Percentiles rank a stretch among this genome's conserved stretches.
Conservation (phyloP, 805 yeast genomes). For the Saturnispora besseyi region DNA sequence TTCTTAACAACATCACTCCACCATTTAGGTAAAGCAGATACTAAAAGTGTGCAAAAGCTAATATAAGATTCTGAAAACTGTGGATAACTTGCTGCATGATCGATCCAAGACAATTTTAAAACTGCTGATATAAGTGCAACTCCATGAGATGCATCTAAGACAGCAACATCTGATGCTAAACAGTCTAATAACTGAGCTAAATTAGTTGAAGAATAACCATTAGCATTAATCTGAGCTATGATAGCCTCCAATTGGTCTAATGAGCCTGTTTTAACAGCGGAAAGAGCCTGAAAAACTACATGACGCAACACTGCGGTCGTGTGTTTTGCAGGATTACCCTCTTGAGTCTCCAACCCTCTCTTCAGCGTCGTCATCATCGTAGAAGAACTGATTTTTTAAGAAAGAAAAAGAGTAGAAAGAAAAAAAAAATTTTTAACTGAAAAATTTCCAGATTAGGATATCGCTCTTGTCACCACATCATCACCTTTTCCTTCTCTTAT, state of each 20-base stretch:
- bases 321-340: not conserved
- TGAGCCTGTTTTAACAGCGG: not conserved
- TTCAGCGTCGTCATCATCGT: slow-evolving; percentile 1
- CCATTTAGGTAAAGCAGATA: slow-evolving; percentile 85
- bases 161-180: not conserved
- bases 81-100: slow-evolving; percentile 21
- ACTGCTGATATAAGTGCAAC: slow-evolving; percentile 29
- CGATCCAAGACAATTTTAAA: slow-evolving; percentile 57
- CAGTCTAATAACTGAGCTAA: slow-evolving; percentile 3
- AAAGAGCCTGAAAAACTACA: slow-evolving; percentile 4
- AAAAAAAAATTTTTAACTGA: slow-evolving; percentile 1
- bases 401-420: not conserved
- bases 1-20: slow-evolving; percentile 71
- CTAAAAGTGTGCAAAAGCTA: slow-evolving; percentile 66
- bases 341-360: not conserved
- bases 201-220: slow-evolving; percentile 2
- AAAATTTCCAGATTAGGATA: not conserved
- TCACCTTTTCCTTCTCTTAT: not conserved
- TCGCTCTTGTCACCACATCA: not conserved
- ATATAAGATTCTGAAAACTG: slow-evolving; percentile 47
- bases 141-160: slow-evolving; percentile 1
- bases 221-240: slow-evolving; percentile 1
- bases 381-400: not conserved
- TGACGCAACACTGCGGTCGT: slow-evolving; percentile 3
- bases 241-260: slow-evolving; percentile 6